Base-by-base conservation (phyloP, 1,284 basidiomycete species). In the Clitocybe nebularis region DNA sequence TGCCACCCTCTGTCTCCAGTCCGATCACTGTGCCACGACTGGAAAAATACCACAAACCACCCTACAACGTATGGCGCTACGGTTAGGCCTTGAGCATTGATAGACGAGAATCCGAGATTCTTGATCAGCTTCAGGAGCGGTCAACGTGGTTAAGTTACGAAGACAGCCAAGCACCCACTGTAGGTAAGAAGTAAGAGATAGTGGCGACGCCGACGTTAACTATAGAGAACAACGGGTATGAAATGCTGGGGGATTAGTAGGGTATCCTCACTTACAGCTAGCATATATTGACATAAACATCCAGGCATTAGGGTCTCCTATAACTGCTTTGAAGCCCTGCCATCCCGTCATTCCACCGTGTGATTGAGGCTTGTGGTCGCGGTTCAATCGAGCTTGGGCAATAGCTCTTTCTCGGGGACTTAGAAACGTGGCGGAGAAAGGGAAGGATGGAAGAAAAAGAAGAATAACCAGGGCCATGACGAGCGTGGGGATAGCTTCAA, bases 161-260 rank as follows among this genome's bases (percentile, higher is more conserved):
- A 33, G 13, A 16, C 4, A 13, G 11, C 4, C 32, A 0, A 14
- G 14, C 4, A 55, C 66, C 37, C 47, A 73, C 75, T 11, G 74
- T 76, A 11, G 76, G 75, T 25, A 79, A 49, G 57, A 79, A 78
- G 52, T 78, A 77, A 0, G 74, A 71, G 13, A 77, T 60, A 0
- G 75, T 77, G 3, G 75, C 74, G 16, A 75, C 73, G 5, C 75
- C 74, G 41, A 78, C 68, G 45, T 77, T 77, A 57, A 76, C 75
- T 77, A 39, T 13, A 39, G 3, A 21, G 14, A n/a, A n/a, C n/a
- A n/a, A n/a, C n/a, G n/a, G n/a, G 25, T 10, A 25, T 41, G 16
- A 50, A 34, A 36, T 8, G 36, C 21, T 24, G 9, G 6, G 23
- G 17, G 10, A 22, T 35, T 28, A 25, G n/a, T n/a, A 36, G 7